A percentile compares a stretch with the other conserved stretches of the same genome.
These are phyloP conservation scores for Penicillium silybi DNA, from an alignment of 495 filamentous ascomycete species.

Conservation along the genomic window DNA sequence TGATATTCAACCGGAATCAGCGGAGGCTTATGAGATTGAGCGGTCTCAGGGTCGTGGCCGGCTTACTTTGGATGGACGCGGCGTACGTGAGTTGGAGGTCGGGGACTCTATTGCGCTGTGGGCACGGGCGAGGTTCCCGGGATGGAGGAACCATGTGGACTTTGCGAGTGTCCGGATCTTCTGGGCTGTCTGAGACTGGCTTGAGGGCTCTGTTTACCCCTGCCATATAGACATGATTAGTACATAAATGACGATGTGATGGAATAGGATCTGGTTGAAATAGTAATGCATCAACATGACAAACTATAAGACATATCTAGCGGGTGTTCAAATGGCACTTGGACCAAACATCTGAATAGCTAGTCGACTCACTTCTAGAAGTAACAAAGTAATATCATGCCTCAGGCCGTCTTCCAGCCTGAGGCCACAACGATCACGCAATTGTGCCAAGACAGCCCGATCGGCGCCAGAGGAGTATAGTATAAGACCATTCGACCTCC, in stretches of 20 bases:
- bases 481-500: slow-evolving; percentile 29
- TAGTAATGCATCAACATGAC: not conserved
- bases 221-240: not conserved
- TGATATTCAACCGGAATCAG: slow-evolving; percentile 41
- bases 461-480: slow-evolving; percentile 17
- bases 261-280: not conserved
- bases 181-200: slow-evolving; percentile 50
- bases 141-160: slow-evolving; percentile 58
- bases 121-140: slow-evolving; percentile 58
- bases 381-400: too few relatives aligned
- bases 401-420: not conserved
- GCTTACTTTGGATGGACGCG: slow-evolving; percentile 51
- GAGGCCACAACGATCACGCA: slow-evolving; percentile 31
- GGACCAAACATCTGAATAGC: not conserved
- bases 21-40: slow-evolving; percentile 37
- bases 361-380: not conserved
- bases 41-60: slow-evolving; percentile 45
- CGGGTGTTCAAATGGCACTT: not conserved
- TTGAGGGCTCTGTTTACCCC: not conserved
- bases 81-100: slow-evolving; percentile 52
- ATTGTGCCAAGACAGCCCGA: slow-evolving; percentile 37
- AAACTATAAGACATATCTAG: not conserved
- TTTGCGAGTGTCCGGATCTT: slow-evolving; percentile 56
- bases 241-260: not conserved
- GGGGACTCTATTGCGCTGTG: slow-evolving; percentile 66